These are phyloP conservation scores for Vitis cinerea DNA, from an alignment of 164 flowering plant genomes.

Conservation along the genomic window DNA sequence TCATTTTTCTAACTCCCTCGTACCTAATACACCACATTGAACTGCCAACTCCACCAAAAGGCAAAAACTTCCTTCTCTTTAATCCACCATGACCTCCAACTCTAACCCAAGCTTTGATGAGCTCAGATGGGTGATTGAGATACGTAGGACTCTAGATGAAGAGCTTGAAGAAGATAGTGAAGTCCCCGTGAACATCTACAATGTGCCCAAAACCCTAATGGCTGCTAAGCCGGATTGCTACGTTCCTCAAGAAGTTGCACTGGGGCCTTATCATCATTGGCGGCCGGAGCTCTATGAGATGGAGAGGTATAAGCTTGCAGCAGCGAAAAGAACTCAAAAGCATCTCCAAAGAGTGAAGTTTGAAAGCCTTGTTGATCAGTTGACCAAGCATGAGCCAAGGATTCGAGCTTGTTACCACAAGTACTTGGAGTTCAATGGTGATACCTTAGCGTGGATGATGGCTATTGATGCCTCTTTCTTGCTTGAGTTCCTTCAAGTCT, in stretches of 20 bases:
- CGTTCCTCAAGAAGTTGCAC: constrained; percentile 47
- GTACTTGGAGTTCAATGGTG: constrained; percentile 13
- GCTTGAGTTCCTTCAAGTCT: constrained; percentile 40
- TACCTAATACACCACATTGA: background rate
- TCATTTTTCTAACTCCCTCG: background rate
- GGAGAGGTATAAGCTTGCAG: constrained; percentile 46
- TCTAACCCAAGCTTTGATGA: constrained; percentile 32
- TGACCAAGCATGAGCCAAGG: constrained; percentile 19
- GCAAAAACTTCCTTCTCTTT: constrained; percentile 5
- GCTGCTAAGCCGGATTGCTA: constrained; percentile 33
- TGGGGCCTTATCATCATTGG: constrained; percentile 52
- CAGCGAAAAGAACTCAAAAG: constrained; percentile 34
- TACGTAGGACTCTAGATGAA: constrained; percentile 45
- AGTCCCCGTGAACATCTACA: constrained; percentile 40
- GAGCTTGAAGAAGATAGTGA: constrained; percentile 40
- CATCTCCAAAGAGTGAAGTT: constrained; percentile 23
- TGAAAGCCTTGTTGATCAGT: constrained; percentile 28
- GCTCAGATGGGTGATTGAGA: constrained; percentile 45
- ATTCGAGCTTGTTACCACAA: constrained; percentile 36
- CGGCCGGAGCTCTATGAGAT: constrained; percentile 45
- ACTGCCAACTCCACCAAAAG: background rate
- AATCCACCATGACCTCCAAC: constrained; percentile 3
- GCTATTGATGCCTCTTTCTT: constrained; percentile 51
- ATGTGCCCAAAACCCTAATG: constrained; percentile 44
- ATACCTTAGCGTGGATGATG: constrained; percentile 41